Evolutionary conservation across 2,329 filamentous ascomycete species (phyloP).

Genomic region (Aureobasidium sp.): DNA sequence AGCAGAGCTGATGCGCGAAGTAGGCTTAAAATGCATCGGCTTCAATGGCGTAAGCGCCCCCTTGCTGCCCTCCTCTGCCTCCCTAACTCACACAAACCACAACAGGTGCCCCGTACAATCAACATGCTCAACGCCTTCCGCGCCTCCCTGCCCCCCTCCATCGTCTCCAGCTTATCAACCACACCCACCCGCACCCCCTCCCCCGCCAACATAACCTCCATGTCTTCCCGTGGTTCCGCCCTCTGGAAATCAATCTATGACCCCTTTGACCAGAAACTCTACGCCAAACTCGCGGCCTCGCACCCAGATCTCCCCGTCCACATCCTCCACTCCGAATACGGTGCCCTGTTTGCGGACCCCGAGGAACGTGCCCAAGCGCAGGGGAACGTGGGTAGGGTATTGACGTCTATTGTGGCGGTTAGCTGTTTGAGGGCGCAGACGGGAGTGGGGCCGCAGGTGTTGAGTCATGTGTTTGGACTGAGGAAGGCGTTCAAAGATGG

Average conservation of each 20-base stretch:
- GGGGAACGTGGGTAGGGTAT: slow-evolving; percentile 56
- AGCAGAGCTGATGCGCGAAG: slow-evolving; percentile 65
- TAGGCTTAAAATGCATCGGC: slow-evolving; percentile 67
- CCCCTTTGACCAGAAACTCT: slow-evolving; percentile 64
- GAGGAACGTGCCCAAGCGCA: slow-evolving; percentile 20
- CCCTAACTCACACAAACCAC: background rate
- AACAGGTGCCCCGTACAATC: slow-evolving; percentile 67
- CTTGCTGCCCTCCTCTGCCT: background rate
- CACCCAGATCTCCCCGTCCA: slow-evolving; percentile 77
- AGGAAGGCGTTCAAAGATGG: slow-evolving; percentile 67
- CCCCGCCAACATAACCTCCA: slow-evolving; percentile 37
- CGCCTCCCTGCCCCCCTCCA: slow-evolving; percentile 48
- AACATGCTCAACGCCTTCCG: slow-evolving; percentile 70
- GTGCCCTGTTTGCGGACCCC: slow-evolving; percentile 63
- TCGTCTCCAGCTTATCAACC: slow-evolving; percentile 47
- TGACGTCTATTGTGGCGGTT: slow-evolving; percentile 66
- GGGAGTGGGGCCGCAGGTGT: slow-evolving; percentile 72
- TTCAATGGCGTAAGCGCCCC: slow-evolving; percentile 56
- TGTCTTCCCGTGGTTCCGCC: slow-evolving; percentile 49
- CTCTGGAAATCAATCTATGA: slow-evolving; percentile 73
- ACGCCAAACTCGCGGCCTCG: slow-evolving; percentile 59
- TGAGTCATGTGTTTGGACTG: slow-evolving; percentile 73
- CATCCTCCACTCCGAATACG: slow-evolving; percentile 68
- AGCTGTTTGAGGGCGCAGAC: slow-evolving; percentile 69
- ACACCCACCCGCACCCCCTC: slow-evolving; percentile 47